Conservation (phyloP, 306 rosid genomes). For the Astragalus membranaceus region DNA sequence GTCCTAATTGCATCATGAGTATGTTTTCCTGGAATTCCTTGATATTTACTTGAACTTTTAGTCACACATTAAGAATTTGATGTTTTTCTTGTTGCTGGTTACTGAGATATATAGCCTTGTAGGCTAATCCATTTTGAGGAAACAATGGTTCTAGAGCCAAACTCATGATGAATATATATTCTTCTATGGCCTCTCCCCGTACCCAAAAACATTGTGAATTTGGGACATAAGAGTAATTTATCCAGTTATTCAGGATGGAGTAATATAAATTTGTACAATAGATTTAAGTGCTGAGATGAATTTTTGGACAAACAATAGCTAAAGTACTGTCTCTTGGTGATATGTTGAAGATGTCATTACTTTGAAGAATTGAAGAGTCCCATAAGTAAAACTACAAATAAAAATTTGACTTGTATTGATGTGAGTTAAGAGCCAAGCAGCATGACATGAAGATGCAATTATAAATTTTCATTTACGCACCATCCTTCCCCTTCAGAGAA, state of each 20-base stretch:
- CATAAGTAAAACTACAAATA: background rate
- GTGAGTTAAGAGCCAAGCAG: background rate
- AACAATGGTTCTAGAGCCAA: background rate
- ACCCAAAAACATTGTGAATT: background rate
- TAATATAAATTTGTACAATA: conserved; percentile 7
- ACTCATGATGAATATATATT: background rate
- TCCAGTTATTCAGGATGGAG: background rate
- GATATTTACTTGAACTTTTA: background rate
- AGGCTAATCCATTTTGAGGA: background rate
- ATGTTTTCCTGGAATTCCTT: background rate
- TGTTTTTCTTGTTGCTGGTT: background rate
- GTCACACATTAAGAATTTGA: background rate
- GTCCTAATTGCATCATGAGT: background rate
- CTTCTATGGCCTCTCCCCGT: background rate
- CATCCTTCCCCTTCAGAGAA: background rate
- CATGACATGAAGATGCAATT: background rate
- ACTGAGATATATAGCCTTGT: background rate
- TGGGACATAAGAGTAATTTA: background rate
- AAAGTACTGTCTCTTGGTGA: background rate
- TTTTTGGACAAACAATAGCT: background rate
- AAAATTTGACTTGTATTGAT: background rate
- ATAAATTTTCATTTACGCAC: background rate
- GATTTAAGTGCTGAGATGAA: background rate
- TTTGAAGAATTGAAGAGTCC: background rate
- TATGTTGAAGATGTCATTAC: background rate